phyloP scores from a whole-genome alignment of 2,329 filamentous ascomycete species.

The Coleophoma eucalyptorum region DNA sequence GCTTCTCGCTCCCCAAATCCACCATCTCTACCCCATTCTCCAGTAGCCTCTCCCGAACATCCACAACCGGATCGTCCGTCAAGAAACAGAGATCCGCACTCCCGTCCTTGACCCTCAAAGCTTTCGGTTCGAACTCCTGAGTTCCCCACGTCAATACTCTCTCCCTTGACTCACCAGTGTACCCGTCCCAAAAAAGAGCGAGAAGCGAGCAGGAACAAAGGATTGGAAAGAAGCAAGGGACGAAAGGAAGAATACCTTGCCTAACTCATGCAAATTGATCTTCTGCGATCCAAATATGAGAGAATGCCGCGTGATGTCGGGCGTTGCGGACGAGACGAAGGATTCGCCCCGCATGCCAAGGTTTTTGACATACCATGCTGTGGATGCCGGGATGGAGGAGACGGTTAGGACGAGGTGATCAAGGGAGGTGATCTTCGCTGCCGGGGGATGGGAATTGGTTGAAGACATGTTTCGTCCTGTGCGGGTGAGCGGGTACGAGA shows the following conservation, averaged over 20 bases:
- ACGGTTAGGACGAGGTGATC: slow-evolving; percentile 61
- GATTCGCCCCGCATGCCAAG: slow-evolving; percentile 54
- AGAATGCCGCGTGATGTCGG: slow-evolving; percentile 39
- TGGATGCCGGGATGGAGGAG: slow-evolving; percentile 41
- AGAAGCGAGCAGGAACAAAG: not conserved
- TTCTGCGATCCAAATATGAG: slow-evolving; percentile 55
- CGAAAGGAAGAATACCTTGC: slow-evolving; percentile 26
- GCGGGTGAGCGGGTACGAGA: no score
- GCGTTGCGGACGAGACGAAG: slow-evolving; percentile 39
- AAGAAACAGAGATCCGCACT: slow-evolving; percentile 59
- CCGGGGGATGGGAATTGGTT: not conserved
- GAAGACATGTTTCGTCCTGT: no score
- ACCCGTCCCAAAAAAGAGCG: not conserved
- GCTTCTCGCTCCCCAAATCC: slow-evolving; percentile 16
- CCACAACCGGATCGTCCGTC: slow-evolving; percentile 44
- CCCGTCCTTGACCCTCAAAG: slow-evolving; percentile 46
- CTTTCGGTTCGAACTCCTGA: slow-evolving; percentile 56
- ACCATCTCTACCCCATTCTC: slow-evolving; percentile 42
- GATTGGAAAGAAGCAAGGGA: not conserved
- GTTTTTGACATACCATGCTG: slow-evolving; percentile 49
- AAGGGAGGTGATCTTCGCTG: slow-evolving; percentile 26
- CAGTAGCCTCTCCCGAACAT: slow-evolving; percentile 37
- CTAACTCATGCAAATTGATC: slow-evolving; percentile 56
- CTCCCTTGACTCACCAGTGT: not conserved
- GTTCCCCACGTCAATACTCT: not conserved